Conservation (phyloP, 192 early-diverging fungal species). For the Coemansia sp. region DNA sequence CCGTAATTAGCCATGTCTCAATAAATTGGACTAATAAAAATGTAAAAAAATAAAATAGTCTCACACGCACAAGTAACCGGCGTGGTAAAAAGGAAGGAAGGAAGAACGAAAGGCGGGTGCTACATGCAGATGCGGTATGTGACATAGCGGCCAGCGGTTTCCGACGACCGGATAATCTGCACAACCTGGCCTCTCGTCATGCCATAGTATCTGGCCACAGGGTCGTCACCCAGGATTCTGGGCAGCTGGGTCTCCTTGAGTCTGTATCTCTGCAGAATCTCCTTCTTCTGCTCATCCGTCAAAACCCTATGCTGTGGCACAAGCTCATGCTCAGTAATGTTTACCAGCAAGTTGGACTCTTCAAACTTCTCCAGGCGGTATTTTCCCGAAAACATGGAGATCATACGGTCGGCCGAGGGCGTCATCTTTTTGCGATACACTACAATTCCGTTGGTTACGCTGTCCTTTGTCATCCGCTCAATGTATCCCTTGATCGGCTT, state of each 20-base stretch:
- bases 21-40: too few relatives aligned
- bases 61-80: too few relatives aligned
- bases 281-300: constrained; percentile 81
- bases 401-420: constrained; percentile 76
- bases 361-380: constrained; percentile 77
- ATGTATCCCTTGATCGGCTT: constrained; percentile 83
- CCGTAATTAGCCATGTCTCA: too few relatives aligned
- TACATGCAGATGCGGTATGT: constrained; percentile 95
- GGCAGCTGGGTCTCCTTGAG: constrained; percentile 96
- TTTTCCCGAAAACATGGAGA: constrained; percentile 39
- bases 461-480: constrained; percentile 75
- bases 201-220: constrained; percentile 95
- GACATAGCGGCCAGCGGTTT: constrained; percentile 96
- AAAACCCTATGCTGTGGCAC: constrained; percentile 95
- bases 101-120: constrained; percentile 5
- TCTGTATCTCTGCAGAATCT: constrained; percentile 85
- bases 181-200: constrained; percentile 84
- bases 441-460: constrained; percentile 78
- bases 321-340: constrained; percentile 93
- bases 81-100: too few relatives aligned
- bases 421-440: constrained; percentile 84
- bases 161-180: constrained; percentile 89
- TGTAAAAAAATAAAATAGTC: too few relatives aligned
- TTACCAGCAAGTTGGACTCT: constrained; percentile 91
- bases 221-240: constrained; percentile 81